Conservation (phyloP, 208 protist species). For the Lotmaria passim region DNA sequence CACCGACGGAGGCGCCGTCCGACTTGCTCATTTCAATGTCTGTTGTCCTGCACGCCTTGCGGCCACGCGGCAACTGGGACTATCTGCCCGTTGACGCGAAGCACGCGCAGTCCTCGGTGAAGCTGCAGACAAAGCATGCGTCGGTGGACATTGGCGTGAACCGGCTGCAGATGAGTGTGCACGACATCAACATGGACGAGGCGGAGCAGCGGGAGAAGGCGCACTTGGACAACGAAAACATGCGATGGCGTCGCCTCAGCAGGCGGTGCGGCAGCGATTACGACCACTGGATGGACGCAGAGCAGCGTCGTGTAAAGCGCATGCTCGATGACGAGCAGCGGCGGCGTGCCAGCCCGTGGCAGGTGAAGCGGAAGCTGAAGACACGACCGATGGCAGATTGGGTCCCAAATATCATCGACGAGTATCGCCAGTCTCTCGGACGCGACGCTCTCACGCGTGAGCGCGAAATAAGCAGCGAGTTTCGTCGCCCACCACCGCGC, state of each 20-base stretch:
- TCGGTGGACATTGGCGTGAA: slow-evolving; percentile 79
- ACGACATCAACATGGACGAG: slow-evolving; percentile 78
- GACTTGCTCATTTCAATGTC: slow-evolving; percentile 74
- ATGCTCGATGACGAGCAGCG: slow-evolving; percentile 57
- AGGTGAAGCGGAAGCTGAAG: slow-evolving; percentile 15
- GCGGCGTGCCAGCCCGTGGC: slow-evolving; percentile 53
- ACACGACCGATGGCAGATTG: slow-evolving; percentile 57
- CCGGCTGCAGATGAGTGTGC: slow-evolving; percentile 60
- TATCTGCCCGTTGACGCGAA: slow-evolving; percentile 67
- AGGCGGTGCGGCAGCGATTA: slow-evolving; percentile 62
- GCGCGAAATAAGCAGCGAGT: slow-evolving; percentile 52
- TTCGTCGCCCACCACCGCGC: slow-evolving; percentile 39
- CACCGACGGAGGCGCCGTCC: slow-evolving; percentile 32
- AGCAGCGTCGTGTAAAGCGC: slow-evolving; percentile 56
- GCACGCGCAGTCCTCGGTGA: slow-evolving; percentile 34
- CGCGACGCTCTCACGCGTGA: slow-evolving; percentile 77
- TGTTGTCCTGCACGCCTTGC: slow-evolving; percentile 73
- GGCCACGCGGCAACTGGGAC: slow-evolving; percentile 82
- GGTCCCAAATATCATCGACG: slow-evolving; percentile 90
- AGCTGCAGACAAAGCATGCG: slow-evolving; percentile 54
- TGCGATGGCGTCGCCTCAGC: slow-evolving; percentile 67
- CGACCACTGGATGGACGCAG: slow-evolving; percentile 87
- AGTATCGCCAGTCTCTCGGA: slow-evolving; percentile 83
- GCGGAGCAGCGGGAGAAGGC: slow-evolving; percentile 70
- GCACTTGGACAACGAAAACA: slow-evolving; percentile 64